Evolutionary conservation across 2,329 filamentous ascomycete species (phyloP).

Genomic region (Metarhizium brunneum): DNA sequence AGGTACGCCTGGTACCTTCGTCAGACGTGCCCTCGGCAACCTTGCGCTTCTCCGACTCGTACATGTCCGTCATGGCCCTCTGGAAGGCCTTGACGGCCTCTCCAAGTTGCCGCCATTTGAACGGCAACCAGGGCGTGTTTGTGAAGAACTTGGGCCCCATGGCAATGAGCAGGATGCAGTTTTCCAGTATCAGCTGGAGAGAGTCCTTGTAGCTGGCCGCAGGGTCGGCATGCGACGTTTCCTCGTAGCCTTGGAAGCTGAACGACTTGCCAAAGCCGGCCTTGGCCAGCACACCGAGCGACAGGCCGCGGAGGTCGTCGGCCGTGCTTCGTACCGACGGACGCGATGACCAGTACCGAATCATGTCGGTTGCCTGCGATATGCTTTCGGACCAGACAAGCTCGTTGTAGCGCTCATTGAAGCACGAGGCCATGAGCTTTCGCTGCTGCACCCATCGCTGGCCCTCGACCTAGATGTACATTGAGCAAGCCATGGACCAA

Average conservation of each 20-base stretch:
- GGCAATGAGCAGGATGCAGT: slow-evolving; percentile 1
- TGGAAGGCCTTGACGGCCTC: neutral
- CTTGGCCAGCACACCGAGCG: neutral
- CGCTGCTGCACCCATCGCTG: slow-evolving; percentile 6
- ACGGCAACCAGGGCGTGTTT: neutral
- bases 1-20: neutral
- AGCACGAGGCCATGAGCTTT: slow-evolving; percentile 3
- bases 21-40: neutral
- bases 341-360: neutral
- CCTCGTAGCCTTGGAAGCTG: slow-evolving; percentile 3
- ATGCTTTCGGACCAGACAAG: slow-evolving; percentile 7
- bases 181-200: slow-evolving; percentile 2
- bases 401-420: slow-evolving; percentile 8
- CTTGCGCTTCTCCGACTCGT: neutral
- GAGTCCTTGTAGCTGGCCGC: slow-evolving; percentile 3
- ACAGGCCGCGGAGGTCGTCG: slow-evolving; percentile 1
- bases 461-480: slow-evolving; percentile 3
- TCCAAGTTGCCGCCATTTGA: neutral
- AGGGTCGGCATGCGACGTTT: neutral
- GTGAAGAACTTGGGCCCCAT: neutral
- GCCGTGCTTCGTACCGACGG: neutral
- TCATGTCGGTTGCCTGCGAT: slow-evolving; percentile 1
- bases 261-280: slow-evolving; percentile 3
- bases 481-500: neutral
- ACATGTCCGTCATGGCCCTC: neutral